Evolutionary conservation across 805 yeast genomes (phyloP).

Genomic region (Wickerhamomyces rabaulensis): DNA sequence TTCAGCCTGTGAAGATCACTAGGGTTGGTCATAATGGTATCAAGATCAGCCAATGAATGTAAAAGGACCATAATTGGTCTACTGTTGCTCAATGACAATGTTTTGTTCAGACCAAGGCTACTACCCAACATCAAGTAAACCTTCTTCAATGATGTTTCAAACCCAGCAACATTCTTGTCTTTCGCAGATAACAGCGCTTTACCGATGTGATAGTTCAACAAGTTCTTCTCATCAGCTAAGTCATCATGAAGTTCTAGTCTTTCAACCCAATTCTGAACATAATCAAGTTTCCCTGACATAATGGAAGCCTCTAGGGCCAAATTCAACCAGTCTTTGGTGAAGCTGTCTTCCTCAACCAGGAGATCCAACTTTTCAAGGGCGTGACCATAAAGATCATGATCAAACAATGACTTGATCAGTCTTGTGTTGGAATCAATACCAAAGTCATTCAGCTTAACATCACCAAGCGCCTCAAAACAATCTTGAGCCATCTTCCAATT

Average conservation of each 20-base stretch:
- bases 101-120: constrained; percentile 43
- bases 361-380: constrained; percentile 18
- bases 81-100: constrained; percentile 46
- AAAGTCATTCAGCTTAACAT: constrained; percentile 26
- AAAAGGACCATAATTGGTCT: constrained; percentile 44
- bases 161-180: constrained; percentile 26
- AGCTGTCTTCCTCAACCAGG: constrained; percentile 2
- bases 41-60: constrained; percentile 60
- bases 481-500: constrained; percentile 86
- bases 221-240: constrained; percentile 45
- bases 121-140: constrained; percentile 59
- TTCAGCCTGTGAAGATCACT: constrained; percentile 4
- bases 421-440: constrained; percentile 37
- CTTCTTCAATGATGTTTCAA: constrained; percentile 37
- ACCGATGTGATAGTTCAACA: constrained; percentile 62
- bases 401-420: constrained; percentile 63
- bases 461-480: constrained; percentile 67
- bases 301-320: constrained; percentile 76
- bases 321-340: constrained; percentile 46
- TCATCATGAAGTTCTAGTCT: constrained; percentile 39
- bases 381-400: constrained; percentile 71
- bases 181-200: constrained; percentile 48
- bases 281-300: constrained; percentile 48
- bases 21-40: constrained; percentile 13
- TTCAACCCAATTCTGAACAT: constrained; percentile 54